Evolutionary conservation across 2,329 filamentous ascomycete genomes (phyloP).

Genomic region (Aspergillus tamarii): DNA sequence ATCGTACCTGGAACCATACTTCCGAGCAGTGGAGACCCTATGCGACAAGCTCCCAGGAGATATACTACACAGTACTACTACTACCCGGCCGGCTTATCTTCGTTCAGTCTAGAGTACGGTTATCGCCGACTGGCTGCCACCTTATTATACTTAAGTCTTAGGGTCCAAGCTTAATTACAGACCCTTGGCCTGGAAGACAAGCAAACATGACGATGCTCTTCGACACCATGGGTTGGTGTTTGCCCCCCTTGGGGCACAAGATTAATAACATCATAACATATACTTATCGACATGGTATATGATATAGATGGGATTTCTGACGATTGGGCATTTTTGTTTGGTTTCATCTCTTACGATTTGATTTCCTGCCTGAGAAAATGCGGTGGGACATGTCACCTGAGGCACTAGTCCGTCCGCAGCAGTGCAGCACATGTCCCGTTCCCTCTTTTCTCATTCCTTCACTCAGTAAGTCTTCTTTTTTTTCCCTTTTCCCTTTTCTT

Average conservation of each 20-base stretch:
- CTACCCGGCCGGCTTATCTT: neutral
- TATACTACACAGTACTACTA: neutral
- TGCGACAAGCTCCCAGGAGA: neutral
- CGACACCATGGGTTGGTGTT: neutral
- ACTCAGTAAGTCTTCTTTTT: neutral
- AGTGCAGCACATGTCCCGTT: slow-evolving; percentile 1
- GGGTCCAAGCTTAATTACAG: neutral
- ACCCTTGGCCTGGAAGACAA: neutral
- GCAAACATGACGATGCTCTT: neutral
- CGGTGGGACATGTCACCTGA: slow-evolving; percentile 3
- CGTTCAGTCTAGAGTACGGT: neutral
- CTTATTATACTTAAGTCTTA: neutral
- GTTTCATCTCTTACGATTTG: neutral
- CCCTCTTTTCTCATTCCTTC: neutral
- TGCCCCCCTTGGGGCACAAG: neutral
- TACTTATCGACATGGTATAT: neutral
- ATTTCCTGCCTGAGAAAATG: neutral
- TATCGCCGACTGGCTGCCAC: neutral
- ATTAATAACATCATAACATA: slow-evolving; percentile 3
- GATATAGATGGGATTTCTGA: too few relatives aligned
- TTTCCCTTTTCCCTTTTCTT: neutral
- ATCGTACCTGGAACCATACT: slow-evolving; percentile 7
- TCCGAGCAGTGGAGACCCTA: neutral
- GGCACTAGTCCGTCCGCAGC: slow-evolving; percentile 6
- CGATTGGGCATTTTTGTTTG: neutral